Evolutionary conservation across 345 rosid genomes (phyloP).

Genomic region (Dipteronia dyeriana): DNA sequence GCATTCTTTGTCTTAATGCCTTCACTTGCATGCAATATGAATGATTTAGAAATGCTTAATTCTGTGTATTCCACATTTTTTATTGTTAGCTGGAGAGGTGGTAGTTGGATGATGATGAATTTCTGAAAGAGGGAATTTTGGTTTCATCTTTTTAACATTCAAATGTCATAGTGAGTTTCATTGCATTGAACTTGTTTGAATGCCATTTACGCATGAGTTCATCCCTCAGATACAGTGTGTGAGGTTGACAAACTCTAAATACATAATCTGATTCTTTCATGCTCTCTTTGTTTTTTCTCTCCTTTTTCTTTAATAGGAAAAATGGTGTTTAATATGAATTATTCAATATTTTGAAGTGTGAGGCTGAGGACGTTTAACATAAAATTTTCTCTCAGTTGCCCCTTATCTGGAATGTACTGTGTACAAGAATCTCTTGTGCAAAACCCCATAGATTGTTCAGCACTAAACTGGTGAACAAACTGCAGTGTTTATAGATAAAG

Average conservation of each 20-base stretch:
- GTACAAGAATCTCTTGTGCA: neutral
- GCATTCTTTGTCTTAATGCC: neutral
- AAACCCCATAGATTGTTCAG: neutral
- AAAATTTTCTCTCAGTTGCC: neutral
- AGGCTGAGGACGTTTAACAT: no score
- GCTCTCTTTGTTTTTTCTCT: no score
- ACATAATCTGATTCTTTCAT: no score
- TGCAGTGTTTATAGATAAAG: neutral
- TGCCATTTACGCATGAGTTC: neutral
- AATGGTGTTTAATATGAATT: no score
- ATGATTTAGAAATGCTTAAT: neutral
- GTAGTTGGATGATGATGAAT: neutral
- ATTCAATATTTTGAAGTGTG: no score
- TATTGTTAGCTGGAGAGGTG: neutral
- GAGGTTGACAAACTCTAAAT: neutral
- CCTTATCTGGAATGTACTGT: neutral
- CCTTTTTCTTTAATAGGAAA: no score
- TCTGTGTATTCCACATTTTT: neutral
- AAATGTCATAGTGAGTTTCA: no score
- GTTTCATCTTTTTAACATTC: neutral
- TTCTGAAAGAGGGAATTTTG: no score
- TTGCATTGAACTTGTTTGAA: no score
- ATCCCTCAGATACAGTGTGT: neutral
- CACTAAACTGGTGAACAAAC: neutral
- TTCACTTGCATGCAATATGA: neutral